Percentiles rank a stretch among this genome's conserved stretches.
These are phyloP conservation scores for Globisporangium cylindrosporum DNA, from an alignment of 352 stramenopile genomes.

Conservation along the genomic window DNA sequence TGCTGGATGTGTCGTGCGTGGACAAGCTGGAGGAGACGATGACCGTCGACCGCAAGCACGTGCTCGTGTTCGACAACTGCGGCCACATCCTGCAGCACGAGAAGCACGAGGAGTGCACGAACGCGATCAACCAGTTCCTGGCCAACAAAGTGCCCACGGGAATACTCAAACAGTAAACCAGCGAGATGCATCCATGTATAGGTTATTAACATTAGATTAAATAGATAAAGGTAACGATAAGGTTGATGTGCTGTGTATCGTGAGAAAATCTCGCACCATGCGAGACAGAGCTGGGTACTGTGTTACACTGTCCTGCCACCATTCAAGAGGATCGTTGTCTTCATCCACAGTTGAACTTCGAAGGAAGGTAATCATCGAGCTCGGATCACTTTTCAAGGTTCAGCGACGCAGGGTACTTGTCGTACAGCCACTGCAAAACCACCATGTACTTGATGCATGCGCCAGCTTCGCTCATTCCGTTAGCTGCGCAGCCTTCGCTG, in stretches of 20 bases:
- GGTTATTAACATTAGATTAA: background rate
- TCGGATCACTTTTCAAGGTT: background rate
- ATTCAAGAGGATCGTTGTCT: no score
- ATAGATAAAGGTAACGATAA: background rate
- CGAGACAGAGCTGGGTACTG: no score
- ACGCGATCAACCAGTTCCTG: constrained; percentile 65
- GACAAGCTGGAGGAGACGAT: constrained; percentile 58
- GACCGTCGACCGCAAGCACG: constrained; percentile 27
- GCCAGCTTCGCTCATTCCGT: background rate
- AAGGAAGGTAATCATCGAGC: no score
- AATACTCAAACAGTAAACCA: background rate
- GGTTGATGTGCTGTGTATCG: background rate
- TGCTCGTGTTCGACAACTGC: constrained; percentile 59
- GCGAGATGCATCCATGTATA: background rate
- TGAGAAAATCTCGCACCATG: no score
- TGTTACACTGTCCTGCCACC: no score
- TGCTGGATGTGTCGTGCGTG: constrained; percentile 67
- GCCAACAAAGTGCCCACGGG: constrained; percentile 16
- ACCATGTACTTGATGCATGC: background rate
- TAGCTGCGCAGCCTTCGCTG: background rate
- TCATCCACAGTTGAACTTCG: no score
- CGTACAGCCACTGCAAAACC: background rate
- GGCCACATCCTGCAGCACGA: constrained; percentile 75
- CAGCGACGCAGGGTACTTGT: background rate
- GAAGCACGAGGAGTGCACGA: constrained; percentile 46